Evolutionary conservation across 1,284 basidiomycete genomes (phyloP), one percentile per base, ranked within the genome.

Genomic region (Ganoderma multipileum): DNA sequence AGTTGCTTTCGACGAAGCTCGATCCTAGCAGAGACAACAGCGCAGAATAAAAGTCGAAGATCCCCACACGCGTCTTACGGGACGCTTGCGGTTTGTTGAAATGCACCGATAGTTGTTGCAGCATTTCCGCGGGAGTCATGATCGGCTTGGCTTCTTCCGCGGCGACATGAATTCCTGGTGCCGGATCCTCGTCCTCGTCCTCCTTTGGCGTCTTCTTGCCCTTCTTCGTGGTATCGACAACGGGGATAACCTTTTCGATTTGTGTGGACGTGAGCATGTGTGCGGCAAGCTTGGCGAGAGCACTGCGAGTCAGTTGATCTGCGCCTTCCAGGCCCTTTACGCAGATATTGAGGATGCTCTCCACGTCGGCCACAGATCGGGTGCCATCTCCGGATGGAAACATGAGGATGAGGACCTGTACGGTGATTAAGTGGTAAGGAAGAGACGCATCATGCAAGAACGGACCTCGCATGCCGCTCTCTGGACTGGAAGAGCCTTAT

Each of bases 1-100:
- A 99, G 78, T 97, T 93, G 36, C 82, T 79, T 78, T 98, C 96
- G 54, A 96, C 89, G 80, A 95, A 99, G 0, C 81, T 78, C 0
- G 90, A 71, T 0, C 96, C 97, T 6, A 99, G 89, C 8, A 86
- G 84, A 0, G 87, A 88, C 66, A 99, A 85, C 1, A 98, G 81
- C 0, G 93, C 89, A 2, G 91, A 87, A 76, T 99, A 99, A 73
- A 95, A 92, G 75, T 98, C 95, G 77, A 98, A 92, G 41, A 99
- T 87, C 6, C 95, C 96, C 50, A 95, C 91, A 28, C 93, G 88
- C 1, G 89, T 87, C 79, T 91, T 92, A 64, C 93, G 89, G 1
- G 91, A 85, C 0, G 87, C 78, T 57, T 88, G 85, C 7, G 88
- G 82, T 75, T 92, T 94, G 81, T 95, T 95, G 83, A 96, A 95